Evolutionary conservation across 768 basidiomycete genomes (phyloP).

Genomic region (Amanita molliuscula): DNA sequence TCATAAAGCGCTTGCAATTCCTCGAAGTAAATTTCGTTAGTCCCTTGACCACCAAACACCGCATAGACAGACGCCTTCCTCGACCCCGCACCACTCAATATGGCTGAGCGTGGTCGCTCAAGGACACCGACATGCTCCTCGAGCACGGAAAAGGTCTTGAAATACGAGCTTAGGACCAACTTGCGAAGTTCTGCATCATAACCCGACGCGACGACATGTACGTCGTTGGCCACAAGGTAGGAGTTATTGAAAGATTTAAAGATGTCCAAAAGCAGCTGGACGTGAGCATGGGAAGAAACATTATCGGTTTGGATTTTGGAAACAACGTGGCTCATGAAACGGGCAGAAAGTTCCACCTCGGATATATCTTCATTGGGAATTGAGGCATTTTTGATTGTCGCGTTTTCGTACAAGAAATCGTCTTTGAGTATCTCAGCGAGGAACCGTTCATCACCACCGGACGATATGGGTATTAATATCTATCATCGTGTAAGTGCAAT

Average conservation of each 20-base stretch:
- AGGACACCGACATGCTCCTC: constrained; percentile 53
- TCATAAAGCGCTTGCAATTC: constrained; percentile 89
- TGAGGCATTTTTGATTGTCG: constrained; percentile 38
- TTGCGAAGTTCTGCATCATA: constrained; percentile 73
- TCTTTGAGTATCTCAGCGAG: constrained; percentile 86
- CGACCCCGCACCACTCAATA: constrained; percentile 51
- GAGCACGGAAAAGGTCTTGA: constrained; percentile 60
- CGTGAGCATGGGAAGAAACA: constrained; percentile 41
- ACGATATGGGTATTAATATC: constrained; percentile 84
- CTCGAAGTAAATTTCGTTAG: constrained; percentile 97
- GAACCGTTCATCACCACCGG: constrained; percentile 80
- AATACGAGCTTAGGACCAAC: constrained; percentile 71
- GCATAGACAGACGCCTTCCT: constrained; percentile 76
- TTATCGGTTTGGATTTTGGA: constrained; percentile 47
- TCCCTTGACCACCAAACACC: constrained; percentile 95
- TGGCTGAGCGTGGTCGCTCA: constrained; percentile 50
- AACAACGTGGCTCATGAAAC: constrained; percentile 74
- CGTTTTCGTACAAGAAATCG: constrained; percentile 66
- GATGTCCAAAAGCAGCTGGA: constrained; percentile 60
- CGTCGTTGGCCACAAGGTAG: constrained; percentile 63
- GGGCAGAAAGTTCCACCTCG: constrained; percentile 68
- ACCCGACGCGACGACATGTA: constrained; percentile 70
- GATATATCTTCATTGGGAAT: constrained; percentile 50
- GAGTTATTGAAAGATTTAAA: constrained; percentile 70
- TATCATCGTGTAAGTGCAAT: constrained; percentile 17